phyloP scores from a whole-genome alignment of 371 early-diverging fungal species.

The Scutellospora calospora region DNA sequence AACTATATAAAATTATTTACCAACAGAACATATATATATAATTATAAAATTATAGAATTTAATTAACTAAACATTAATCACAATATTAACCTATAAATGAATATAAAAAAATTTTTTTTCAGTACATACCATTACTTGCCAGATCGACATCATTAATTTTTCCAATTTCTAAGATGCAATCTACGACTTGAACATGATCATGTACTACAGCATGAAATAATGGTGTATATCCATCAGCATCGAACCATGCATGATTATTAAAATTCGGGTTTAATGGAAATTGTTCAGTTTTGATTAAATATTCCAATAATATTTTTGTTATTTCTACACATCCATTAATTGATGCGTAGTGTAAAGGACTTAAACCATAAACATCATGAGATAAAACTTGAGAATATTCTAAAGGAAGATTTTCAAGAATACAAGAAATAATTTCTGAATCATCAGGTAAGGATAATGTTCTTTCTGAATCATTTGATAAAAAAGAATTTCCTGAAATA shows the following conservation, averaged over 20 bases:
- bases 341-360: constrained; percentile 76
- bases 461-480: not conserved
- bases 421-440: constrained; percentile 48
- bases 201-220: constrained; percentile 73
- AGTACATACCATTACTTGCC: not conserved
- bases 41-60: no score
- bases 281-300: constrained; percentile 48
- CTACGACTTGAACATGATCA: constrained; percentile 66
- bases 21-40: not conserved
- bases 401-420: constrained; percentile 47
- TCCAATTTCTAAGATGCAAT: constrained; percentile 53
- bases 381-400: constrained; percentile 47
- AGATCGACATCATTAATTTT: not conserved
- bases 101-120: not conserved
- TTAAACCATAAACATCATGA: constrained; percentile 69
- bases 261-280: constrained; percentile 45
- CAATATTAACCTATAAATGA: no score
- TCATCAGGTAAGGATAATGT: constrained; percentile 45
- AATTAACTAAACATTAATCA: no score
- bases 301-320: constrained; percentile 55
- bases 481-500: not conserved
- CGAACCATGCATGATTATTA: constrained; percentile 63
- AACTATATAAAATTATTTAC: not conserved
- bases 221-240: constrained; percentile 67
- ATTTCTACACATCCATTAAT: constrained; percentile 61